A percentile compares a stretch with the other conserved stretches of the same genome.
phyloP scores from a whole-genome alignment of 1,284 basidiomycete genomes.

The Cutaneotrichosporon cutaneum region DNA sequence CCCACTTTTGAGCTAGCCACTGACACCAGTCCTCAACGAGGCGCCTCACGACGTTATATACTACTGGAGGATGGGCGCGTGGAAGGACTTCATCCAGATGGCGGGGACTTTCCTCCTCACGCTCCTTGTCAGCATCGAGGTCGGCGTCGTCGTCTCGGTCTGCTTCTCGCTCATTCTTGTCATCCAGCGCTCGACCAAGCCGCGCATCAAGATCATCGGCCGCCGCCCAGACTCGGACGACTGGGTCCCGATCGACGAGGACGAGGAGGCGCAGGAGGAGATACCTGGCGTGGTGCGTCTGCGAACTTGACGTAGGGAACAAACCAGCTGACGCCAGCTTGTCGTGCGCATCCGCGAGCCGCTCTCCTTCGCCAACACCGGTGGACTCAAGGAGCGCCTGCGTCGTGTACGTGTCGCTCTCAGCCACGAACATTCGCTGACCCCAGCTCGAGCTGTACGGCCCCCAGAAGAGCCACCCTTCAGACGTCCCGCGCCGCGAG shows the following conservation, averaged over 20 bases:
- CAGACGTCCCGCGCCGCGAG: slow-evolving; percentile 73
- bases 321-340: slow-evolving; percentile 48
- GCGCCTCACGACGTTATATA: slow-evolving; percentile 80
- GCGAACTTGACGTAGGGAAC: too few relatives aligned
- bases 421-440: not conserved
- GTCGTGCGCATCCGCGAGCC: slow-evolving; percentile 79
- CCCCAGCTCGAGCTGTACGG: slow-evolving; percentile 64
- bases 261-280: slow-evolving; percentile 73
- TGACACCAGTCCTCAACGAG: slow-evolving; percentile 64
- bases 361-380: slow-evolving; percentile 84
- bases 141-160: slow-evolving; percentile 76
- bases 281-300: slow-evolving; percentile 61
- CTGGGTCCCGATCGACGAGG: slow-evolving; percentile 77
- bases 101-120: slow-evolving; percentile 77
- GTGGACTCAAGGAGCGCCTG: slow-evolving; percentile 79
- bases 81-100: slow-evolving; percentile 82
- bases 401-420: slow-evolving; percentile 52
- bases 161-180: slow-evolving; percentile 82
- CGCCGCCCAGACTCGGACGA: slow-evolving; percentile 74
- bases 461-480: slow-evolving; percentile 71
- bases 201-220: slow-evolving; percentile 71
- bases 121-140: slow-evolving; percentile 67
- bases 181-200: slow-evolving; percentile 77
- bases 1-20: not conserved
- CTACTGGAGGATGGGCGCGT: slow-evolving; percentile 87